Conservation (phyloP, 495 filamentous ascomycete genomes). For the Jackrogersella multiformis region DNA sequence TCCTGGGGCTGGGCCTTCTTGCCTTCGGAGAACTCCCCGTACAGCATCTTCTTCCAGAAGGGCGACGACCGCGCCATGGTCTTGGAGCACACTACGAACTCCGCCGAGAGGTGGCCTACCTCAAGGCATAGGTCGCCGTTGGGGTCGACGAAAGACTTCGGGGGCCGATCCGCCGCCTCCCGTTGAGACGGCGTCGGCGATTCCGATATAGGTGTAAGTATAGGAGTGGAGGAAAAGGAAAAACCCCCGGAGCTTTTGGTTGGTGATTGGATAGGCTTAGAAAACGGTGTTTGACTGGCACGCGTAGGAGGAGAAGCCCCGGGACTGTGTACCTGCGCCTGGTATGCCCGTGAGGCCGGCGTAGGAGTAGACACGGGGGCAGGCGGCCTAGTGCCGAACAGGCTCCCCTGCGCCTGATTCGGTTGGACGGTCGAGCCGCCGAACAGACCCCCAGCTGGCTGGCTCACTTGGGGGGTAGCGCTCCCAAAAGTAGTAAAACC, state of each 20-base stretch:
- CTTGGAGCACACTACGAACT: slow-evolving; percentile 42
- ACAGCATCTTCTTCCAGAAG: slow-evolving; percentile 46
- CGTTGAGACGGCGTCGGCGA: not conserved
- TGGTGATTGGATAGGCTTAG: not conserved
- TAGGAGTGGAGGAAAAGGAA: not conserved
- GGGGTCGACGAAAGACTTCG: slow-evolving; percentile 15
- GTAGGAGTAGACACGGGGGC: slow-evolving; percentile 6
- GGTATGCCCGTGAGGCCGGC: slow-evolving; percentile 8
- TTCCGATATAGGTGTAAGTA: not conserved
- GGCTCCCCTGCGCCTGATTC: not conserved
- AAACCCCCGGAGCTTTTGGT: not conserved
- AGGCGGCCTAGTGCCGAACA: slow-evolving; percentile 1
- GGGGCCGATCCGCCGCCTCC: not conserved
- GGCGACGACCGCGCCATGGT: slow-evolving; percentile 36
- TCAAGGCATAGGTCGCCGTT: slow-evolving; percentile 36
- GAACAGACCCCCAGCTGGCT: not conserved
- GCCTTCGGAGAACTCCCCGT: slow-evolving; percentile 41
- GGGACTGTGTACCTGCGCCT: not conserved
- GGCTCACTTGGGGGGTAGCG: not conserved
- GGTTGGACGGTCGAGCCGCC: not conserved
- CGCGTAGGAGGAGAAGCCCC: not conserved
- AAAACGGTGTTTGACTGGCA: not conserved
- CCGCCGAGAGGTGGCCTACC: slow-evolving; percentile 15
- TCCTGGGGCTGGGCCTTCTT: slow-evolving; percentile 28
- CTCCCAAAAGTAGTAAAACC: not conserved